Base-by-base conservation (phyloP, 2,329 filamentous ascomycete species). In the Grosmannia serpens region DNA sequence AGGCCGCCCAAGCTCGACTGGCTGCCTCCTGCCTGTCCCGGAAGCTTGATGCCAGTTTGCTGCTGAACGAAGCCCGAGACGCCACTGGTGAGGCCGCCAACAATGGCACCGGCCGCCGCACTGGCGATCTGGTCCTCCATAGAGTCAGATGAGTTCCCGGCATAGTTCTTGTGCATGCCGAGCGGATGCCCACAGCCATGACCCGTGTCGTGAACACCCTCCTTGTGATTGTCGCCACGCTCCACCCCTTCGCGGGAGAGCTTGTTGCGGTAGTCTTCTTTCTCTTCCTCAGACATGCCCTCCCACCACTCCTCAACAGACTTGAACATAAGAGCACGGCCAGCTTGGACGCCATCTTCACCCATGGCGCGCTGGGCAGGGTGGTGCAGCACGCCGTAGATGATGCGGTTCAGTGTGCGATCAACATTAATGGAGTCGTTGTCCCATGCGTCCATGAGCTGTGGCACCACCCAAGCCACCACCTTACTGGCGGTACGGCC, bases 371-470 rank as follows among this genome's bases (percentile, higher is more conserved):
- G 85, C 64, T 90, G 85, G 53, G 90, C 89, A 2, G 91, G 92
- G 71, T 96, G 91, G 67, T 96, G 89, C 70, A 96, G 83, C 41
- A 96, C 85, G 61, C 89, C 91, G 54, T 82, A 73, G 67, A 95
- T 84, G 70, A 96, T 91, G 62, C 86, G 84, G 68, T 86, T 82
- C 64, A 94, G 77, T 3, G 86, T 84, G 59, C 83, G 79, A 62
- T 88, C 78, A 47, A 89, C 74, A 65, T 95, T 88, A 59, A 79
- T 75, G 58, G 73, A 68, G 47, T 92, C 84, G 64, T 96, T 80
- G 66, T 96, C 91, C 84, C 91, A 95, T 66, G 86, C 88, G 41
- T 88, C 76, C 75, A 96, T 94, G 61, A 96, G 75, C 70, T 95
- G 90, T 10, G 92, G 92, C 17, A 96, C 89, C 26, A 86, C 86